These are phyloP conservation scores for Colletotrichum falcatum DNA, from an alignment of 2,329 filamentous ascomycete genomes.

Conservation along the genomic window DNA sequence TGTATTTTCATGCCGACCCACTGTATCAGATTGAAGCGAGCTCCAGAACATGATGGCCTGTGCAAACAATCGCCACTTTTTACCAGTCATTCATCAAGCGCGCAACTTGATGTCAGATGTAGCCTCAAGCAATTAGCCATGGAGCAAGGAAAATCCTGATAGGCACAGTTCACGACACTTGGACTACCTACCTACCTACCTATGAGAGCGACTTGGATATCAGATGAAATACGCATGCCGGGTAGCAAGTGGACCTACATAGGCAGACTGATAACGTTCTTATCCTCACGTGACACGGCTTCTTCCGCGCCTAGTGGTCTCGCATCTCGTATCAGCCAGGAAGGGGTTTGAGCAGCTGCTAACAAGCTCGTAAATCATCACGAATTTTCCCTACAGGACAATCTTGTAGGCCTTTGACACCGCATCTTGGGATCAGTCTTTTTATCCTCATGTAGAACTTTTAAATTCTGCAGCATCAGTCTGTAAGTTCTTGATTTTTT, in stretches of 20 bases:
- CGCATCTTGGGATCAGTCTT: background rate
- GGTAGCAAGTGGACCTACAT: background rate
- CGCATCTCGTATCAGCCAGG: constrained; percentile 31
- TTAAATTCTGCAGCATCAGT: constrained; percentile 22
- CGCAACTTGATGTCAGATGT: background rate
- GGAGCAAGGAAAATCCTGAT: background rate
- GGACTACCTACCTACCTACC: too few species aligned
- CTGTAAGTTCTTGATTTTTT: constrained; percentile 27
- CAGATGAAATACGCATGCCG: background rate
- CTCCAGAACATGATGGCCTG: background rate
- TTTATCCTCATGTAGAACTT: constrained; percentile 35
- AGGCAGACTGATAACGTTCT: background rate
- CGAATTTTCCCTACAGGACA: constrained; percentile 33
- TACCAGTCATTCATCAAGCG: background rate
- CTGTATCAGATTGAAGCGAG: too few species aligned
- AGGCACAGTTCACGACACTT: too few species aligned
- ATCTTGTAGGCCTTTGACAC: constrained; percentile 12
- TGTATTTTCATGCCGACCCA: background rate
- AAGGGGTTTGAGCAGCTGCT: constrained; percentile 36
- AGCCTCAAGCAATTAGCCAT: background rate
- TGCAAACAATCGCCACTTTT: too few species aligned
- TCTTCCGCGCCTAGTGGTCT: constrained; percentile 20
- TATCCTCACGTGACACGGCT: constrained; percentile 38
- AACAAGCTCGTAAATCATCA: constrained; percentile 27
- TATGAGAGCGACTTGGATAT: background rate